Conservation (phyloP, 2,329 filamentous ascomycete species). For the Xylariaceae sp. region DNA sequence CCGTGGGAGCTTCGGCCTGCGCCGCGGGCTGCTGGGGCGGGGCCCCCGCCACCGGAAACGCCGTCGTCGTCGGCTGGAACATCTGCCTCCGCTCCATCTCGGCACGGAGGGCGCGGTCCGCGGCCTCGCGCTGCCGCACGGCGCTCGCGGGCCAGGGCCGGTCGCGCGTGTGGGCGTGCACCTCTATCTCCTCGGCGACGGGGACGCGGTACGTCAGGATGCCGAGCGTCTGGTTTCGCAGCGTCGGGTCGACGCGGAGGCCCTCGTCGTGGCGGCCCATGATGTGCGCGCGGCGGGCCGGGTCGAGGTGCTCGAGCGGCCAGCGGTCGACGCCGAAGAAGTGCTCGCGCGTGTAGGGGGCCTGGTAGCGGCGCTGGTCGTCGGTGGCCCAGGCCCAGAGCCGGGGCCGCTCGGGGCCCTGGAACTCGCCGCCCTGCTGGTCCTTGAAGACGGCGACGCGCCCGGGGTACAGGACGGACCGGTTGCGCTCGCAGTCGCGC, state of each 20-base stretch:
- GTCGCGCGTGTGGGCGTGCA: conserved; percentile 6
- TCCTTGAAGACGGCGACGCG: conserved; percentile 21
- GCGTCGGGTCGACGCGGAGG: conserved; percentile 18
- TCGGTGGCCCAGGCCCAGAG: conserved; percentile 25
- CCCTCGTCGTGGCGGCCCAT: conserved; percentile 22
- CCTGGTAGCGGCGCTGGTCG: conserved; percentile 22
- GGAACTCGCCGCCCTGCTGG: conserved; percentile 9
- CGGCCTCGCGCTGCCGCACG: too few relatives aligned
- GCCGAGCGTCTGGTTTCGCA: conserved; percentile 18
- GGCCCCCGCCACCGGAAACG: too few relatives aligned
- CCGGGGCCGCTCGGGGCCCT: conserved; percentile 16
- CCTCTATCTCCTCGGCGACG: conserved; percentile 3
- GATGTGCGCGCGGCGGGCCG: conserved; percentile 23
- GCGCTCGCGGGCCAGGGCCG: conserved; percentile 1
- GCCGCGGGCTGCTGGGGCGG: too few relatives aligned
- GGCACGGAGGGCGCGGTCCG: too few relatives aligned
- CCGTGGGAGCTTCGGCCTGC: too few relatives aligned
- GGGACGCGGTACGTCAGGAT: conserved; percentile 17
- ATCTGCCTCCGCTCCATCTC: too few relatives aligned
- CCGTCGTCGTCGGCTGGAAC: too few relatives aligned
- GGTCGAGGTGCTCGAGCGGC: conserved; percentile 34
- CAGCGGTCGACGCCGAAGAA: conserved; percentile 43
- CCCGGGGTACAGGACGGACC: conserved; percentile 33
- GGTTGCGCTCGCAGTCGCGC: conserved; percentile 35
- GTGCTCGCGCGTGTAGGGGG: conserved; percentile 19